Evolutionary conservation across 2,329 filamentous ascomycete species (phyloP).

Genomic region (Hypoxylon sp.): DNA sequence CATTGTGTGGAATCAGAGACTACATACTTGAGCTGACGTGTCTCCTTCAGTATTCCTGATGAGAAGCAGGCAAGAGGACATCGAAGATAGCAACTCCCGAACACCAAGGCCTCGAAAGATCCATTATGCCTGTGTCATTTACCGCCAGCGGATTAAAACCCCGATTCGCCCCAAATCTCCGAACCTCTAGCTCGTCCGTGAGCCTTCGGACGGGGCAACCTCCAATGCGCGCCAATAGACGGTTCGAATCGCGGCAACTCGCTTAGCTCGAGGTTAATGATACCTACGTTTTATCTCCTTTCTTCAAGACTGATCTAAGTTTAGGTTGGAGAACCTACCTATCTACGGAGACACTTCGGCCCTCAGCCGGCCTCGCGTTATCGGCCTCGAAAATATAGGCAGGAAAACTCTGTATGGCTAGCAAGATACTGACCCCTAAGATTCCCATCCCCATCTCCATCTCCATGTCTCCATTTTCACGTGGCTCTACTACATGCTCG

Average conservation of each 20-base stretch:
- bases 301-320: not conserved
- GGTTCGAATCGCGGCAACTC: not conserved
- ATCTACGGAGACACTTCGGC: slow-evolving; percentile 17
- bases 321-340: not conserved
- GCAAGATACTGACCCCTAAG: not conserved
- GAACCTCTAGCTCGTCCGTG: slow-evolving; percentile 1
- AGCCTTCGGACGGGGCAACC: not conserved
- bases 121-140: not conserved
- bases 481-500: not conserved
- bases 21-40: slow-evolving; percentile 33
- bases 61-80: not conserved
- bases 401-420: not conserved
- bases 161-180: slow-evolving; percentile 10
- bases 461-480: not conserved
- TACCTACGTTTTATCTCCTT: not conserved
- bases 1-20: slow-evolving; percentile 20
- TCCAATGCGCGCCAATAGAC: slow-evolving; percentile 2
- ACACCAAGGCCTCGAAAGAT: not conserved
- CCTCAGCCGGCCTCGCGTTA: not conserved
- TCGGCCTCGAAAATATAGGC: not conserved
- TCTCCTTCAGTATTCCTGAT: slow-evolving; percentile 9
- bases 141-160: not conserved
- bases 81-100: not conserved
- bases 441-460: not conserved
- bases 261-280: not conserved